phyloP scores from a whole-genome alignment of 495 filamentous ascomycete species.

The Talaromyces borbonicus region DNA sequence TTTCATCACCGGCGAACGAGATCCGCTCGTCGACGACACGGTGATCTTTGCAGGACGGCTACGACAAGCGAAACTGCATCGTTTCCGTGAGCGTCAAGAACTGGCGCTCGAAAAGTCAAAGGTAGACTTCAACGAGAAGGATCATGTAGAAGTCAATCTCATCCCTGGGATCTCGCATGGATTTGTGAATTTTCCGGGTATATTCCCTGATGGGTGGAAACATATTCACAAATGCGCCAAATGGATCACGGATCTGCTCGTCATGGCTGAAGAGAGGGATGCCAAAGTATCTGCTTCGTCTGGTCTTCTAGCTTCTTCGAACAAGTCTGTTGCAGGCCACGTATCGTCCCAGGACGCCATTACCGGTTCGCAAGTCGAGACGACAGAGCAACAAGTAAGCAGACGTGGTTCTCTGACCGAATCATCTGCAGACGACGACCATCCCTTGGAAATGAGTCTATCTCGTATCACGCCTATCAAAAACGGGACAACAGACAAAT shows the following conservation, averaged over 20 bases:
- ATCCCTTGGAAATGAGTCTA: slow-evolving; percentile 70
- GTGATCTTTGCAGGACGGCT: slow-evolving; percentile 88
- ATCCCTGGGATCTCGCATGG: slow-evolving; percentile 87
- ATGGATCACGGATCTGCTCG: slow-evolving; percentile 72
- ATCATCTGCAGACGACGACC: slow-evolving; percentile 71
- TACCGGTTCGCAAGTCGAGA: too few relatives aligned
- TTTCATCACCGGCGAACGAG: slow-evolving; percentile 88
- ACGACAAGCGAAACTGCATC: slow-evolving; percentile 67
- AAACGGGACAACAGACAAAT: background rate
- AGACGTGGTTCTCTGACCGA: slow-evolving; percentile 40
- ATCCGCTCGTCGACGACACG: slow-evolving; percentile 93
- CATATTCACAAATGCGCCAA: slow-evolving; percentile 61
- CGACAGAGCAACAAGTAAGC: slow-evolving; percentile 23
- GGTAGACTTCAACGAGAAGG: slow-evolving; percentile 59
- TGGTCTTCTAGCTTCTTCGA: slow-evolving; percentile 1
- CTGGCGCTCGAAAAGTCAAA: slow-evolving; percentile 45
- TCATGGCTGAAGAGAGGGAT: slow-evolving; percentile 38
- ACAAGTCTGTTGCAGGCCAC: too few relatives aligned
- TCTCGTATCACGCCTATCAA: slow-evolving; percentile 19
- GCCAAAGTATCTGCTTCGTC: slow-evolving; percentile 18
- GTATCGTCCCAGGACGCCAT: too few relatives aligned
- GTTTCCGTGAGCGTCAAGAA: slow-evolving; percentile 51
- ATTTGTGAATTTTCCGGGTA: slow-evolving; percentile 77
- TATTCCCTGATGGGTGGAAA: slow-evolving; percentile 81
- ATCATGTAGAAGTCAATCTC: slow-evolving; percentile 69